Evolutionary conservation across 352 stramenopile species (phyloP).

Genomic region (Phytophthora pinifolia): DNA sequence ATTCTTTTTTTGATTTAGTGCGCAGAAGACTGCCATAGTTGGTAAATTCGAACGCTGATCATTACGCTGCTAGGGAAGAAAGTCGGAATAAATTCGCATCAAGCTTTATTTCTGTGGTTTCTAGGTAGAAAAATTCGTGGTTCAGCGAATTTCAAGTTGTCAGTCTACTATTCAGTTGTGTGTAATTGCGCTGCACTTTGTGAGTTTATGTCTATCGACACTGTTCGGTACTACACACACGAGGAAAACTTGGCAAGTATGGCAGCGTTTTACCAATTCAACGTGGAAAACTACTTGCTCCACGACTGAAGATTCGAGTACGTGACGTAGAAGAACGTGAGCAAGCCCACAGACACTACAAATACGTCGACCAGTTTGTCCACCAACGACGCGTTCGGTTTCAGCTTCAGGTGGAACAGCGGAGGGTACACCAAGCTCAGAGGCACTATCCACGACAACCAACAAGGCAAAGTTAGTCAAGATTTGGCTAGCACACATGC

Average conservation of each 20-base stretch:
- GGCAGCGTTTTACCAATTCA: background rate
- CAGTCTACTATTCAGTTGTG: no score
- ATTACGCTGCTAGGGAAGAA: no score
- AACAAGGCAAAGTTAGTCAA: conserved; percentile 11
- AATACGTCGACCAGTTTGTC: conserved; percentile 63
- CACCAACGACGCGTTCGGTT: conserved; percentile 38
- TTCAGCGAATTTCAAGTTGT: no score
- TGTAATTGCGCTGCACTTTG: no score
- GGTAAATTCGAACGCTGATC: background rate
- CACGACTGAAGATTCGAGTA: conserved; percentile 78
- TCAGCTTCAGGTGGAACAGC: conserved; percentile 79
- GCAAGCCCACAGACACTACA: conserved; percentile 58
- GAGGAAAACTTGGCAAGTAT: no score
- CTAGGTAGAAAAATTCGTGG: no score
- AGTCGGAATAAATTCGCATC: conserved; percentile 15
- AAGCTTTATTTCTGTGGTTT: conserved; percentile 18
- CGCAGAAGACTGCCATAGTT: conserved; percentile 22
- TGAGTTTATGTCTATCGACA: no score
- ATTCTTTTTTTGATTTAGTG: conserved; percentile 21
- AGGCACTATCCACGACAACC: no score
- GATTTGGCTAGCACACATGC: background rate
- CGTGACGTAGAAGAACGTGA: conserved; percentile 85
- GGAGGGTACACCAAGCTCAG: conserved; percentile 82
- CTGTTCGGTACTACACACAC: no score
- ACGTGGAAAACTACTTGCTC: conserved; percentile 31